phyloP scores from a whole-genome alignment of 2,329 filamentous ascomycete genomes.

The Tothia fuscella region DNA sequence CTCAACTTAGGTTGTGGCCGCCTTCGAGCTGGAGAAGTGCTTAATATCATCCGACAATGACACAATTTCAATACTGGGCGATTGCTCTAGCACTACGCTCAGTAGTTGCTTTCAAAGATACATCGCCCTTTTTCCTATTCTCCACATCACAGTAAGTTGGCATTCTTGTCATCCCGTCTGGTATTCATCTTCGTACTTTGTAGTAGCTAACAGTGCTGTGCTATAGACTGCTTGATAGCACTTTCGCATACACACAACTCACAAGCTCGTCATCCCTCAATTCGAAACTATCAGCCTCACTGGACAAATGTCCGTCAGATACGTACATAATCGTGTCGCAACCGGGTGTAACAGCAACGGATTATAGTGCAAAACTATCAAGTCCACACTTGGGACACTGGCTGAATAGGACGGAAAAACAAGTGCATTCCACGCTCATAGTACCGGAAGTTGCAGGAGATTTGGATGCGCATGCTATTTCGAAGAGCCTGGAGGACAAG shows the following conservation, averaged over 20 bases:
- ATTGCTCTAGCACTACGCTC: constrained; percentile 43
- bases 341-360: constrained; percentile 57
- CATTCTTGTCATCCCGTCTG: not conserved
- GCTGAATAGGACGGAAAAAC: constrained; percentile 37
- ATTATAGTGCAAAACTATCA: constrained; percentile 46
- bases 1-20: too few species aligned
- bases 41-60: too few species aligned
- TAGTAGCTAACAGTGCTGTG: not conserved
- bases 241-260: constrained; percentile 21
- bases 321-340: constrained; percentile 71
- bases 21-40: too few species aligned
- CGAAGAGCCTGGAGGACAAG: constrained; percentile 30
- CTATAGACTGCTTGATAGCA: not conserved
- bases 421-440: constrained; percentile 39
- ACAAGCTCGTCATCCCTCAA: constrained; percentile 32
- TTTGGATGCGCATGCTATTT: constrained; percentile 33
- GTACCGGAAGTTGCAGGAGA: constrained; percentile 42
- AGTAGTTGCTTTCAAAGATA: constrained; percentile 66
- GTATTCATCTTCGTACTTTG: constrained; percentile 10
- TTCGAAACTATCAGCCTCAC: constrained; percentile 30
- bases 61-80: constrained; percentile 21
- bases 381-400: constrained; percentile 44
- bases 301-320: constrained; percentile 58
- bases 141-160: constrained; percentile 64
- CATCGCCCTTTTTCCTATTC: constrained; percentile 79